Evolutionary conservation across 345 rosid genomes (phyloP), one percentile per base, ranked within the genome.

Genomic region (Citrus mangshanensis): DNA sequence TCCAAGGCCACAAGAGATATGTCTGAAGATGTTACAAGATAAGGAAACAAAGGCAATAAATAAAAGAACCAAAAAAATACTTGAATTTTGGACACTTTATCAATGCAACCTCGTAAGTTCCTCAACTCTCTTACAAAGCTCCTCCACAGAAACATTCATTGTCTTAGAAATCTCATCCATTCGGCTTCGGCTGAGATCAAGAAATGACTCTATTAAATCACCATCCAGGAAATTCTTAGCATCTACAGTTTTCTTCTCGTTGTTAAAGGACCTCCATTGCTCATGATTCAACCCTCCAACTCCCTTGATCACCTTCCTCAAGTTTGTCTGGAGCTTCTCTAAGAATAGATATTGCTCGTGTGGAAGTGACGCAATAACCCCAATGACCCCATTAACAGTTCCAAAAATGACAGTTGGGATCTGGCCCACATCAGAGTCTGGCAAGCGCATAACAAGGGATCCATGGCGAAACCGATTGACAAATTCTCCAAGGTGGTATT

Each of bases 201-300:
- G 85, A 79, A 96, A 94, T 1, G 95, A 90, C 76, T 96, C 97
- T 0, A 96, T 93, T 24, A 96, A 81, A 77, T 93, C 98, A 35
- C 98, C 98, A 19, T 96, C 98, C 78, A 96, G 78, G 86, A 89
- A 94, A 81, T 86, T 89, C 59, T 77, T 92, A 5, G 99, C 98
- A 56, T 96, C 97, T 7, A 76, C 89, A 0, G 89, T 94, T 90
- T 83, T 93, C 87, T 93, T 96, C 83, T 96, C 97, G 10, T 90
- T 93, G 85, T 87, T 90, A 85, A 94, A 96, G 27, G 93, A 96
- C 74, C 99, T 87, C 97, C 98, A 96, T 40, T 96, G 97, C 81
- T 96, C 97, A 9, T 96, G 97, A 86, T 89, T 93, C 77, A 94
- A 82, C 32, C 97, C 97, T n/a, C 99, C 98, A 1, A 96, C 95